Conservation (phyloP, 768 basidiomycete species). For the Leucogyrophana mollusca region DNA sequence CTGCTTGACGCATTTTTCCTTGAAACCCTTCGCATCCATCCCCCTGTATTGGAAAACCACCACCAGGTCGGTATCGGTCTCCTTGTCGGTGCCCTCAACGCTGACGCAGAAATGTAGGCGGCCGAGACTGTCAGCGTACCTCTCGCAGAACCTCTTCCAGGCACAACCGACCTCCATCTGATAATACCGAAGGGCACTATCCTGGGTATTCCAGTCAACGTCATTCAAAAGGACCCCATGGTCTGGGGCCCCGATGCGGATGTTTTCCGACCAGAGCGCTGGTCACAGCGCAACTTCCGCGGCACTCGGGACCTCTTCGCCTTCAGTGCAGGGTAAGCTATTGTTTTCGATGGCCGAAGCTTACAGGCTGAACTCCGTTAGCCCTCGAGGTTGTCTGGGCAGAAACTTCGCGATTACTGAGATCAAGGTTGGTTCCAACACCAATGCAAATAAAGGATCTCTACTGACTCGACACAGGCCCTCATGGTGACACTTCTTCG, state of each 20-base stretch:
- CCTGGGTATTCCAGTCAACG: slow-evolving; percentile 54
- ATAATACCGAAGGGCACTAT: slow-evolving; percentile 57
- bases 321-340: slow-evolving; percentile 55
- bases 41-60: slow-evolving; percentile 63
- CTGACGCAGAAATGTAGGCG: slow-evolving; percentile 35
- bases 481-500: slow-evolving; percentile 50
- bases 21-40: slow-evolving; percentile 61
- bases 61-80: slow-evolving; percentile 43
- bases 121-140: slow-evolving; percentile 52
- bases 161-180: slow-evolving; percentile 40
- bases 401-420: slow-evolving; percentile 57
- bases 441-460: slow-evolving; percentile 19
- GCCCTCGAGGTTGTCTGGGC: slow-evolving; percentile 61
- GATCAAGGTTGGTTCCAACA: slow-evolving; percentile 46
- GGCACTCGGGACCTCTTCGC: slow-evolving; percentile 48
- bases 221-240: slow-evolving; percentile 49
- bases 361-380: slow-evolving; percentile 23
- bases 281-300: slow-evolving; percentile 45
- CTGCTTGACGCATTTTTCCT: slow-evolving; percentile 61
- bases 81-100: neutral
- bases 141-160: slow-evolving; percentile 49
- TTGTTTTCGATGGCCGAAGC: neutral
- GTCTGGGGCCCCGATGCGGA: slow-evolving; percentile 63
- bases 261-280: slow-evolving; percentile 59
- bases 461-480: slow-evolving; percentile 19